phyloP scores from a whole-genome alignment of 805 yeast genomes.

The Spathaspora passalidarum region DNA sequence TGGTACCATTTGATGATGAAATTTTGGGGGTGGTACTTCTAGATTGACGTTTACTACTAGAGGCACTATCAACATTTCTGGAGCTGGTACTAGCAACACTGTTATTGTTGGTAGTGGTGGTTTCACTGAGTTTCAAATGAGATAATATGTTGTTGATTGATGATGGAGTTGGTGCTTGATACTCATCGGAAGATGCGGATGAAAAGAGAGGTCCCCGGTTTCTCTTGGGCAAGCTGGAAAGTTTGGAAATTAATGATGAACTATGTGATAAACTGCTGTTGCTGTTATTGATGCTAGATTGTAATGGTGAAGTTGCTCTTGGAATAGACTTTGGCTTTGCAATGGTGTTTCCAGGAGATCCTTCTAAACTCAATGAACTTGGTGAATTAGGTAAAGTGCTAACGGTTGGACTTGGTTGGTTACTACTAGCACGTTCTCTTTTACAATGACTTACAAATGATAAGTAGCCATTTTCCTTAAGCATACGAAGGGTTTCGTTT shows the following conservation, averaged over 20 bases:
- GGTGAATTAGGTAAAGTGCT: neutral
- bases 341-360: neutral
- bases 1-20: neutral
- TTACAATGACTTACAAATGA: slow-evolving; percentile 10
- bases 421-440: neutral
- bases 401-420: neutral
- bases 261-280: no score
- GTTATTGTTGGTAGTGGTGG: neutral
- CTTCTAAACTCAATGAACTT: neutral
- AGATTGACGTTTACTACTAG: neutral
- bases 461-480: slow-evolving; percentile 32
- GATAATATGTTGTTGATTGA: neutral
- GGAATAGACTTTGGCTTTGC: neutral
- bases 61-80: neutral
- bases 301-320: neutral
- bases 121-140: neutral
- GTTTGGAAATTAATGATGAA: neutral
- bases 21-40: neutral
- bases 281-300: neutral
- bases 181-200: neutral
- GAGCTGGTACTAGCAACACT: neutral
- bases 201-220: neutral
- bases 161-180: neutral
- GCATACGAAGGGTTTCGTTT: slow-evolving; percentile 28
- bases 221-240: neutral